A percentile compares a stretch with the other conserved stretches of the same genome.
Conservation (phyloP, 192 early-diverging fungal genomes). For the Gonapodya sp. region DNA sequence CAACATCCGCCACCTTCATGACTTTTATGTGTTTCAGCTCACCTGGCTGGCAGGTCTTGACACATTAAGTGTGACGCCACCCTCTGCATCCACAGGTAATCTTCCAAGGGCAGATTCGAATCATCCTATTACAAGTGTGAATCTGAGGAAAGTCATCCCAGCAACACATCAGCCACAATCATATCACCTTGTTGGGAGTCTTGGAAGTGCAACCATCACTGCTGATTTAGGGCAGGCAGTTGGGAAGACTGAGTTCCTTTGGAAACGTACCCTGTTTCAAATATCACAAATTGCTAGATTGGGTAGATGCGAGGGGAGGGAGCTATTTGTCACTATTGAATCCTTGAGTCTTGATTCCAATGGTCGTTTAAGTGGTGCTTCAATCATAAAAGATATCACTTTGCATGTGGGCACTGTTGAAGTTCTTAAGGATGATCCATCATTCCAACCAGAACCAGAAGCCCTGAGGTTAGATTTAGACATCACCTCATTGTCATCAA, state of each 20-base stretch:
- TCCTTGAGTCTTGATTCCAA: background rate
- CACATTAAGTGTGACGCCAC: background rate
- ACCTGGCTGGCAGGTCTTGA: background rate
- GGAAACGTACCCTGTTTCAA: background rate
- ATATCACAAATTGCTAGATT: background rate
- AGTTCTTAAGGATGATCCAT: background rate
- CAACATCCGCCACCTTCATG: conserved; percentile 4
- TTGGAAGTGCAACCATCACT: background rate
- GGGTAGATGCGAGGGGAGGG: background rate
- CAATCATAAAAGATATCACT: background rate
- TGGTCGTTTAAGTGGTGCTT: background rate
- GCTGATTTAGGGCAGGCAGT: background rate
- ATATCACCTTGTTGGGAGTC: background rate
- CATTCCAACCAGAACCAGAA: background rate
- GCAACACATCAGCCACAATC: background rate
- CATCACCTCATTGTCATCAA: background rate
- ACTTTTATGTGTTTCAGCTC: background rate
- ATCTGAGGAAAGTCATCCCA: background rate
- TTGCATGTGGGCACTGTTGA: background rate
- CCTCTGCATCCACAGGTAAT: background rate
- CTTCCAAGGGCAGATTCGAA: background rate
- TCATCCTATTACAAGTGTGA: background rate
- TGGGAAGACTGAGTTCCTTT: background rate
- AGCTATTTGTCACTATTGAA: background rate
- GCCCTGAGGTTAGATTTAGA: background rate